Evolutionary conservation across 768 basidiomycete genomes (phyloP), one percentile per base, ranked within the genome.

Genomic region (Podaxis mareebaensis): DNA sequence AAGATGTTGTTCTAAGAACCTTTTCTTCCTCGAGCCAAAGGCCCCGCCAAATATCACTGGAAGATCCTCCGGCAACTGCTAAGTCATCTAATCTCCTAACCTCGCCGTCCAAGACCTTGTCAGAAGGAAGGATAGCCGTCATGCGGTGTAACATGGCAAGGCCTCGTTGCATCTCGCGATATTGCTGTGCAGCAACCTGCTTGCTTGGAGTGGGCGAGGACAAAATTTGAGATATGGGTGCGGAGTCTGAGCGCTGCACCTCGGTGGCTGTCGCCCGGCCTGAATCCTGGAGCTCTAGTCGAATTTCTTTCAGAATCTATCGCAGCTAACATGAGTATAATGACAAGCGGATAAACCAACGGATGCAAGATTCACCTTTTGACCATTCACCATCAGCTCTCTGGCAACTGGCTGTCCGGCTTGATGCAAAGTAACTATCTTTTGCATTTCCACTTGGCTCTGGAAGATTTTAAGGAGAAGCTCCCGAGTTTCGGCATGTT

Each of bases 41-140:
- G n/a, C 85, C 87, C 59, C 78, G 69, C 73, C 77, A 86, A 40
- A 88, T 77, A 58, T 85, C 80, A 67, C 83, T 85, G 64, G 83
- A 83, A n/a, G 76, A 76, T 28, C 87, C 85, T 52, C 82, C 81
- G 20, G 80, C 80, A 46, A 82, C 69, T 4, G 85, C 70, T 17
- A 74, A 56, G 17, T 81, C 78, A 13, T 76, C 68, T 0, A 58
- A 60, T 61, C 74, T 80, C 53, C 68, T 75, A 3, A 87, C 76
- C 68, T 87, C 85, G 22, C 82, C 81, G 44, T 86, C 75, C 46
- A 88, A 68, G 15, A 78, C 68, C 54, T 82, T 85, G 38, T 85
- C 76, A 13, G 79, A 75, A 1, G 86, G 87, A 10, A 81, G 80
- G 38, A 86, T 79, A 1, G 83, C 83, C 2, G 85, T 42, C 22